Base-by-base conservation (phyloP, 345 rosid genomes). In the Brassica juncea region DNA sequence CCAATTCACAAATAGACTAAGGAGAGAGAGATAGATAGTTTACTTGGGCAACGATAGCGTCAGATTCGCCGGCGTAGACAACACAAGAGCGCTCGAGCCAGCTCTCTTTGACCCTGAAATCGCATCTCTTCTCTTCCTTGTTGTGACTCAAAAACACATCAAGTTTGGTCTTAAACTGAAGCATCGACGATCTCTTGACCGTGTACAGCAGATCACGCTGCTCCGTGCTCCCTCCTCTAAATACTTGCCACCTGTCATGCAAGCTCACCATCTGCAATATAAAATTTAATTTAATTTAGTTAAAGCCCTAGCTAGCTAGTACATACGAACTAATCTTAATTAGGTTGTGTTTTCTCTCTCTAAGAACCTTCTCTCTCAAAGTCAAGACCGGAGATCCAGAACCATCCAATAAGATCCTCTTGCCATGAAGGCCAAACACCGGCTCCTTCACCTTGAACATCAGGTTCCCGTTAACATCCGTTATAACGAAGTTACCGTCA, bases 61-160 rank as follows among this genome's bases (percentile, higher is more conserved):
- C 74, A 21, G 90, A 83, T 9, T 87, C 85, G 25, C 92, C 92
- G 11, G 76, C 77, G 72, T 84, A 89, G 10, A 90, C 61, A 34
- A 74, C 68, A 67, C 95, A 88, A 8, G 86, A 82, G 2, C 80
- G 69, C 9, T 84, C 88, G 3, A 65, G 1, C 85, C 84, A 85
- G 70, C 81, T 68, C 0, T 85, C 86, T 81, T 84, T 83, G 69
- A 91, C 66, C 66, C 69, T 73, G 80, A 85, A 92, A 75, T 90
- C 91, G 25, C 85, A 84, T 5, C 32, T 80, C 16, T 84, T 68
- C 65, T 86, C 73, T 0, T 70, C 81, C 0, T 76, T 82, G 66
- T 89, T 92, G 7, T 59, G 61, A 15, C 87, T 84, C 70, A 90
- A 71, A 73, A 86, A 87, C 73, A 87, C 90, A 32, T 92, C 87